phyloP scores from a whole-genome alignment of 1,284 basidiomycete species.

The Tilletia setariae region DNA sequence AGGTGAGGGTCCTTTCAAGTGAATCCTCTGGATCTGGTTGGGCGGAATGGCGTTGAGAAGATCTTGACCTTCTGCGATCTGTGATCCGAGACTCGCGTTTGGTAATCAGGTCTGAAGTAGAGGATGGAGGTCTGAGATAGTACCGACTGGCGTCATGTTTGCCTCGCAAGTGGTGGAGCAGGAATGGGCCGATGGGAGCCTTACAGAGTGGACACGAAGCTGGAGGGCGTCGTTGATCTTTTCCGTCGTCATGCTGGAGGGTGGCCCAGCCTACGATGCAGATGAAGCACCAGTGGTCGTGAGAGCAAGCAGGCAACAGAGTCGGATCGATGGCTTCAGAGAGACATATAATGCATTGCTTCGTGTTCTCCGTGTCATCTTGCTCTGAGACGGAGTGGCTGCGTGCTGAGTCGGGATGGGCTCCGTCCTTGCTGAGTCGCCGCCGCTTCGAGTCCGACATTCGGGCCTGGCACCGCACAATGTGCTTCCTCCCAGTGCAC shows the following conservation, averaged over 20 bases:
- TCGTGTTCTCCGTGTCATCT: neutral
- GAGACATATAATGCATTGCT: conserved; percentile 6
- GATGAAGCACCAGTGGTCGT: conserved; percentile 8
- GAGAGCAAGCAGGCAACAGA: neutral
- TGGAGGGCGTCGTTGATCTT: neutral
- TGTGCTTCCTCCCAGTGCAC: no score
- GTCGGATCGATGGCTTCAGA: conserved; percentile 2
- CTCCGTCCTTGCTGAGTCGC: no score
- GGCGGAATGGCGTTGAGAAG: neutral
- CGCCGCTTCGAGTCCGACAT: no score
- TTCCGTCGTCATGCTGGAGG: neutral
- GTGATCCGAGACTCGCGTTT: no score
- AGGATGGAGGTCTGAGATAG: neutral
- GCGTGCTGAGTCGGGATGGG: no score
- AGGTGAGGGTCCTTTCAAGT: conserved; percentile 3
- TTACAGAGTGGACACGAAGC: conserved; percentile 10
- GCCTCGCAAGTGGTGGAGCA: conserved; percentile 9
- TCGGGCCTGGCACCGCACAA: no score
- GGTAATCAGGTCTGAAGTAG: neutral
- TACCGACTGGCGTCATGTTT: conserved; percentile 1
- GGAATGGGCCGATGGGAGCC: neutral
- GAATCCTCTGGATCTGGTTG: conserved; percentile 4
- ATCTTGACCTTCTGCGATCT: no score
- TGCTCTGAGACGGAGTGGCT: neutral
- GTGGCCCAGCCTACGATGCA: conserved; percentile 15